Conservation (phyloP, 495 filamentous ascomycete species). For the Cladorrhinum samala region DNA sequence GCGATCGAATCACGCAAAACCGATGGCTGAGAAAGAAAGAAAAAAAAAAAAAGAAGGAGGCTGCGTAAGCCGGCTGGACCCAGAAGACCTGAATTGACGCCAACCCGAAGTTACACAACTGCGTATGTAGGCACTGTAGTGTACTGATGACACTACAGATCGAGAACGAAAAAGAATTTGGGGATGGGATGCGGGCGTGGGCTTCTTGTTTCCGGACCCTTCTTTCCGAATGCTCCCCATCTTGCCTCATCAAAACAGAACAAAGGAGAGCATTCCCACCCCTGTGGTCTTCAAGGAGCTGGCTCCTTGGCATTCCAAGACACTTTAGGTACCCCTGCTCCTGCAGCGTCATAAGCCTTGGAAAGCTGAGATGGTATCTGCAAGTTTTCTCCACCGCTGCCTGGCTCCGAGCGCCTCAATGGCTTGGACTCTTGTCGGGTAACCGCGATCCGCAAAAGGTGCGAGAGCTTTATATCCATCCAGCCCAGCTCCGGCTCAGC, state of each 20-base stretch:
- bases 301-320: background rate
- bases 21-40: background rate
- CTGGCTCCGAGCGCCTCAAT: conserved; percentile 6
- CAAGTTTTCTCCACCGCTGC: background rate
- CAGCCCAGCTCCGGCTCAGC: background rate
- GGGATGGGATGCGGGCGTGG: too few species aligned
- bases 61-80: background rate
- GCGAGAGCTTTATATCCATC: background rate
- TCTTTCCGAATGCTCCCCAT: background rate
- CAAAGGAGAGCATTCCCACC: background rate
- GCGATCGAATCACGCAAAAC: background rate
- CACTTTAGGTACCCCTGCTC: conserved; percentile 1
- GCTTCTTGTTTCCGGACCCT: background rate
- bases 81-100: background rate
- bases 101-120: background rate
- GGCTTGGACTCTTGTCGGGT: background rate
- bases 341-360: conserved; percentile 12
- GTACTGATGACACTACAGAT: too few species aligned
- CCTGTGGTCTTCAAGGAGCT: background rate
- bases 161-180: too few species aligned
- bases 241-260: too few species aligned
- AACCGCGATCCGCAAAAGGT: background rate
- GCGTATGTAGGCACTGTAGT: too few species aligned
- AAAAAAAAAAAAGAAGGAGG: background rate
- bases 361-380: conserved; percentile 11